Base-by-base conservation (phyloP, 2,329 filamentous ascomycete genomes). In the Xylariaceae sp. region DNA sequence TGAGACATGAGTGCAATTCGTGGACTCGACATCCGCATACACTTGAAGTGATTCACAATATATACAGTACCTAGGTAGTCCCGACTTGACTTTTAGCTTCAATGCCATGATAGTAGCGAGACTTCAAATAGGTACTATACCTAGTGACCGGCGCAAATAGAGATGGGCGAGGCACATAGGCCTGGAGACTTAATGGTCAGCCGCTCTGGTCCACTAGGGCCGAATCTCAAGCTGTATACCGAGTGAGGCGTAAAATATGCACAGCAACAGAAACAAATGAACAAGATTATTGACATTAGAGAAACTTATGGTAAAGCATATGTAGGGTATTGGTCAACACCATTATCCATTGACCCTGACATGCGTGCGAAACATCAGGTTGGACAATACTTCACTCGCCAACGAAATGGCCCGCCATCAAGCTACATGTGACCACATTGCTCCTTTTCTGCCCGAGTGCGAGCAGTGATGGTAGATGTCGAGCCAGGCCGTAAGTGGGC, bases 211-310 rank as follows among this genome's bases (percentile, higher is more conserved):
- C 34, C 9, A 38, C 10, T 9, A 38, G 16, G n/a, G n/a, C n/a
- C n/a, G n/a, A n/a, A n/a, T n/a, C n/a, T n/a, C n/a, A n/a, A n/a
- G n/a, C n/a, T n/a, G n/a, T 28, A 7, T 28, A 28, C 22, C 22
- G 22, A 28, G 7, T 7, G 7, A 28, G 22, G 22, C 22, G 22
- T 19, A 5, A 10, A n/a, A 16, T 13, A 28, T 5, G 33, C 44
- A 45, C n/a, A 33, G 9, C 47, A 17, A 33, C 5, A 16, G 46
- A 18, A 42, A 40, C 46, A 52, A 44, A 57, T 60, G 43, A 44
- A 59, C 55, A 58, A 40, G 58, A 49, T 51, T 40, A 53, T 63
- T 66, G 61, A 50, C 54, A 66, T 66, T 65, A 66, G 56, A 61
- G 56, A 60, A 64, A 61, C 54, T 62, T 59, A 48, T 49, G 53